phyloP scores from a whole-genome alignment of 768 basidiomycete species.

The Russula sp. region DNA sequence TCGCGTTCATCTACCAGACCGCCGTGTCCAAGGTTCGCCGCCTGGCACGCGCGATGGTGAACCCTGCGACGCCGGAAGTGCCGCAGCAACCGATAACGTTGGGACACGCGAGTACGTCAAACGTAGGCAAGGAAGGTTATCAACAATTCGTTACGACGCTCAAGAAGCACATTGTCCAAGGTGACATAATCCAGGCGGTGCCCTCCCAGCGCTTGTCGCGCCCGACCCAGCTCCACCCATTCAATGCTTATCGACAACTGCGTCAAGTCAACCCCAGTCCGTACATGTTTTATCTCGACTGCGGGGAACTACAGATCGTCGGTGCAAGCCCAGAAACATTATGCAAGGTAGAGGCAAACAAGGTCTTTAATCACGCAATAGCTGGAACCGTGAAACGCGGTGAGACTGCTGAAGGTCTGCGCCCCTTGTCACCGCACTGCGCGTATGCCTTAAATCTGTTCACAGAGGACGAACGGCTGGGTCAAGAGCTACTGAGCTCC shows the following conservation, averaged over 20 bases:
- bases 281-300: constrained; percentile 98
- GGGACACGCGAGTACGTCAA: constrained; percentile 68
- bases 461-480: constrained; percentile 84
- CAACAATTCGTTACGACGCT: constrained; percentile 84
- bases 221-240: constrained; percentile 86
- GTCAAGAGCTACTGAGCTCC: constrained; percentile 66
- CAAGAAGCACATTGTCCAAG: constrained; percentile 91
- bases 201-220: constrained; percentile 88
- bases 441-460: constrained; percentile 2
- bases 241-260: constrained; percentile 93
- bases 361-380: constrained; percentile 96
- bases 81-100: constrained; percentile 59
- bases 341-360: constrained; percentile 88
- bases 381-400: constrained; percentile 92
- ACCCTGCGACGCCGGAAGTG: constrained; percentile 52
- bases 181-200: constrained; percentile 98
- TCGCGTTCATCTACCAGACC: constrained; percentile 83
- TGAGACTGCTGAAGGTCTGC: constrained; percentile 74
- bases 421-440: constrained; percentile 3
- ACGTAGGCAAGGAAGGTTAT: constrained; percentile 92
- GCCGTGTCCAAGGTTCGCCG: constrained; percentile 77
- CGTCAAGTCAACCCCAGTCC: constrained; percentile 96
- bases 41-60: constrained; percentile 65
- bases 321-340: constrained; percentile 97
- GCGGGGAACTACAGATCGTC: constrained; percentile 89